phyloP scores from a whole-genome alignment of 305 asterid species.

The Plantago coronopus region DNA sequence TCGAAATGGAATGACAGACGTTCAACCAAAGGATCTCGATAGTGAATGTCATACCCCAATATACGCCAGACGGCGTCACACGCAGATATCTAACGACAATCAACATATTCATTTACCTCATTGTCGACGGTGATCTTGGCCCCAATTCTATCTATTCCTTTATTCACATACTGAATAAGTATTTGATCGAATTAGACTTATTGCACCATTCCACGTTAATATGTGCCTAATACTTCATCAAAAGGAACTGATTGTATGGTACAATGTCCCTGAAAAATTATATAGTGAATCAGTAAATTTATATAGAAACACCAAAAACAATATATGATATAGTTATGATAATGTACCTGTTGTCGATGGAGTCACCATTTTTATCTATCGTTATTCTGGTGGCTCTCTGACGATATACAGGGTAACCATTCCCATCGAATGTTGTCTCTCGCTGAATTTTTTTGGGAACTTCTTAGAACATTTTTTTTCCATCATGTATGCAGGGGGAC shows the following conservation, averaged over 20 bases:
- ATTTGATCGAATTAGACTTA: neutral
- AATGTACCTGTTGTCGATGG: neutral
- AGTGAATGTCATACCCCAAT: neutral
- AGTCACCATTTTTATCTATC: neutral
- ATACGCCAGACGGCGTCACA: neutral
- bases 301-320: neutral
- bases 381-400: neutral
- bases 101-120: neutral
- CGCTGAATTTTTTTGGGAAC: neutral
- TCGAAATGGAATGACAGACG: neutral
- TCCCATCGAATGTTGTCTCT: neutral
- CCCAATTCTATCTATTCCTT: neutral
- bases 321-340: neutral
- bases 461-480: neutral
- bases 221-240: neutral
- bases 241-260: neutral
- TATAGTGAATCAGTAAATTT: neutral
- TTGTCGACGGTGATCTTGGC: neutral
- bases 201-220: slow-evolving; percentile 3
- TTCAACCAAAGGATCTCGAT: neutral
- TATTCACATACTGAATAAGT: neutral
- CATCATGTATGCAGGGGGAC: neutral
- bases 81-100: neutral
- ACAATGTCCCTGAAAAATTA: neutral
- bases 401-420: neutral